Evolutionary conservation across 345 rosid species (phyloP).

Genomic region (Xanthoceras sorbifolium): DNA sequence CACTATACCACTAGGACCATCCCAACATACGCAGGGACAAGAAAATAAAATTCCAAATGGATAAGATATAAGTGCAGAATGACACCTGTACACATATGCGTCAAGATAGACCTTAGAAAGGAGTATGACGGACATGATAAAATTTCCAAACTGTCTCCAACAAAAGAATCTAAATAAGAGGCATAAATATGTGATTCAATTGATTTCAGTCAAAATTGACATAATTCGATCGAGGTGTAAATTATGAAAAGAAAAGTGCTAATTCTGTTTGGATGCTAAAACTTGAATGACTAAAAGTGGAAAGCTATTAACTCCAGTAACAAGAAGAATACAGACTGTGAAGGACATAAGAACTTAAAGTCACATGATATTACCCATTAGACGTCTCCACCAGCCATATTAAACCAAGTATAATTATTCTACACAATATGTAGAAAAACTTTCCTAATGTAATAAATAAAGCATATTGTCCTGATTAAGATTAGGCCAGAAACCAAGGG

Average conservation of each 20-base stretch:
- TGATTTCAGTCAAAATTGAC: constrained; percentile 39
- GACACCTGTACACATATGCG: constrained; percentile 77
- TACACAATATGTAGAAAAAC: not conserved
- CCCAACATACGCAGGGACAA: constrained; percentile 26
- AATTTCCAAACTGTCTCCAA: constrained; percentile 80
- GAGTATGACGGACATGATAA: constrained; percentile 67
- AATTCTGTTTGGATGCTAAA: constrained; percentile 17
- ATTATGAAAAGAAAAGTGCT: constrained; percentile 8
- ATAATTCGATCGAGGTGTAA: constrained; percentile 28
- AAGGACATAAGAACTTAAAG: not conserved
- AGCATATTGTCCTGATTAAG: not conserved
- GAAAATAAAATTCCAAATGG: constrained; percentile 42
- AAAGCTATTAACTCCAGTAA: not conserved
- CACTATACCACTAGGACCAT: constrained; percentile 21
- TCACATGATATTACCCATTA: not conserved
- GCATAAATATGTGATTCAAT: constrained; percentile 67
- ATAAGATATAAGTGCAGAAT: constrained; percentile 67
- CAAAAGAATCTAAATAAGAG: constrained; percentile 68
- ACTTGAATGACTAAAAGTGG: not conserved
- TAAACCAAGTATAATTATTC: not conserved
- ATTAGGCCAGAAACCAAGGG: not conserved
- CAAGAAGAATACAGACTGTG: not conserved
- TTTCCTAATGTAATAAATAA: not conserved
- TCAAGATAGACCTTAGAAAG: constrained; percentile 74
- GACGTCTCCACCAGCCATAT: not conserved